Conservation (phyloP, 306 rosid genomes). For the Fagus crenata region DNA sequence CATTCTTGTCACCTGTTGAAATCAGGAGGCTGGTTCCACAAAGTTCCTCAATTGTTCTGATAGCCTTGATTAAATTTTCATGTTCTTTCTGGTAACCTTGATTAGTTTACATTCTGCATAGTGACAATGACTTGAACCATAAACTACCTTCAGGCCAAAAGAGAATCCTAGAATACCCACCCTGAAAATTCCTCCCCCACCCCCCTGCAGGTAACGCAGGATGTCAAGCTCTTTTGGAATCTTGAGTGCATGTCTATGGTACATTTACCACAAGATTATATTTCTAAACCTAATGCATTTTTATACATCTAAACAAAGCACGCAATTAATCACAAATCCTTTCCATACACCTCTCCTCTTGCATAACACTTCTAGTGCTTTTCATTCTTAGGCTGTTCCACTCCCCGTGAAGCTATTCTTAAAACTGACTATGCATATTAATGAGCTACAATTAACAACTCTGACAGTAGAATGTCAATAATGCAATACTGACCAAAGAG, state of each 20-base stretch:
- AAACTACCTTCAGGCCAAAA: not conserved
- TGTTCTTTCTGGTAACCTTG: not conserved
- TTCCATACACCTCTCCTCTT: not conserved
- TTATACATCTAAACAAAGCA: not conserved
- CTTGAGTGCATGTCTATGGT: no score
- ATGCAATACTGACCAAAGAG: not conserved
- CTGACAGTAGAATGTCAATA: not conserved
- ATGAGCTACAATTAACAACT: not conserved
- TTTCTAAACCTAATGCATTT: not conserved
- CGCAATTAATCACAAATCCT: not conserved
- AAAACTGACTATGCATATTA: not conserved
- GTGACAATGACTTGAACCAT: not conserved
- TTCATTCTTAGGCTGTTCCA: not conserved
- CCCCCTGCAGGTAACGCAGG: not conserved
- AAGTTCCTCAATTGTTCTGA: not conserved
- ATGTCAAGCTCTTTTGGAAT: not conserved
- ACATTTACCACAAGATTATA: no score
- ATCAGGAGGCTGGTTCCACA: not conserved
- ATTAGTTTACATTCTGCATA: not conserved
- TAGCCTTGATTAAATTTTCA: not conserved
- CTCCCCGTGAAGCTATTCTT: not conserved
- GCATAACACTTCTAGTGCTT: not conserved
- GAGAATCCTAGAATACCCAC: not conserved
- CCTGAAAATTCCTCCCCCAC: not conserved
- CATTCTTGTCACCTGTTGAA: not conserved